Percentiles rank a stretch among this genome's conserved stretches.
Evolutionary conservation across 139 green algal genomes (phyloP).

Genomic region (Spirogloea muscicola): DNA sequence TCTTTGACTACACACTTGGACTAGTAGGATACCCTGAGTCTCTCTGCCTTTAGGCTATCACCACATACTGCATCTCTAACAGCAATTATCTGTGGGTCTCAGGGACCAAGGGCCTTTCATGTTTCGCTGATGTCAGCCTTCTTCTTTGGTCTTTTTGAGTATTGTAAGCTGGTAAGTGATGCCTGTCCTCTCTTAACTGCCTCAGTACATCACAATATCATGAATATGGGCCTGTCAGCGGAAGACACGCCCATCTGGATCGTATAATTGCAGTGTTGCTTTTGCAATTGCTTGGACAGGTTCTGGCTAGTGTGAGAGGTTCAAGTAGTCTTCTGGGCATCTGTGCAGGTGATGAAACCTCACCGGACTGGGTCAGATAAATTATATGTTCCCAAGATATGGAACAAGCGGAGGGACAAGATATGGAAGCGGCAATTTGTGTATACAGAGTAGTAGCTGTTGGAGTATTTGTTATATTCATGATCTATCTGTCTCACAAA

Average conservation of each 20-base stretch:
- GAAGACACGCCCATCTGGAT: no score
- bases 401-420: constrained; percentile 35
- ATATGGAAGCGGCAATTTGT: constrained; percentile 48
- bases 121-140: constrained; percentile 61
- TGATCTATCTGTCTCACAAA: no score
- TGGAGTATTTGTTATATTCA: no score
- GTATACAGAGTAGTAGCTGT: constrained; percentile 36
- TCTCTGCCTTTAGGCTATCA: not conserved
- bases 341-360: constrained; percentile 36
- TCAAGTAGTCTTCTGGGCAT: not conserved
- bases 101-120: constrained; percentile 62
- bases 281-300: not conserved
- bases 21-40: not conserved
- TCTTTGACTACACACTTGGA: no score
- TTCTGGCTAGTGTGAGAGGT: not conserved
- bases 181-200: no score
- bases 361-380: constrained; percentile 15
- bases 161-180: constrained; percentile 51
- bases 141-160: constrained; percentile 73
- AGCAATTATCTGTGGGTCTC: no score
- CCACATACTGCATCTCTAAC: not conserved
- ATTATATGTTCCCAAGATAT: constrained; percentile 33
- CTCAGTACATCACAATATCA: not conserved
- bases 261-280: not conserved
- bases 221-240: not conserved